A percentile compares a stretch with the other conserved stretches of the same genome.
These are phyloP conservation scores for Coemansia sp. DNA, from an alignment of 192 early-diverging fungal species.

Conservation along the genomic window DNA sequence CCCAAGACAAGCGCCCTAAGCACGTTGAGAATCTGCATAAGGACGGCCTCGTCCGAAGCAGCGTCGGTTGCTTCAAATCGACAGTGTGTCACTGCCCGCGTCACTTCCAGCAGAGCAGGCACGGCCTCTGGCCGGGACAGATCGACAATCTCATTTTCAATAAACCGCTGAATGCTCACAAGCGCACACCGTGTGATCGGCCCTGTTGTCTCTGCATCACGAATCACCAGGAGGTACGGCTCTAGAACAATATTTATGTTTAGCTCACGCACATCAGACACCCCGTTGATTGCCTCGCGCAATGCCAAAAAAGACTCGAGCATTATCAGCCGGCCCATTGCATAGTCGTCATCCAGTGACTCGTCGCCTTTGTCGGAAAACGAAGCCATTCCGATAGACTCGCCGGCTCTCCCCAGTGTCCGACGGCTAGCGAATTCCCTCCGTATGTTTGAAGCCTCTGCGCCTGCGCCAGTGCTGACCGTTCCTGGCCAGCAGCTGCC, in stretches of 20 bases:
- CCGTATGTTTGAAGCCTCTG: constrained; percentile 1
- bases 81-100: constrained; percentile 88
- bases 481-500: constrained; percentile 46
- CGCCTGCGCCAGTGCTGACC: background rate
- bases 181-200: constrained; percentile 93
- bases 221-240: constrained; percentile 92
- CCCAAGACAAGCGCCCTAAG: constrained; percentile 76
- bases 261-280: constrained; percentile 60
- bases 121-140: constrained; percentile 25
- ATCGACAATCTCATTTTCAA: constrained; percentile 76
- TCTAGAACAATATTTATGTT: constrained; percentile 75
- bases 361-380: constrained; percentile 42
- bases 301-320: constrained; percentile 47
- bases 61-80: constrained; percentile 95
- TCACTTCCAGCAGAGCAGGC: constrained; percentile 42
- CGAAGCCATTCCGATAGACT: constrained; percentile 44
- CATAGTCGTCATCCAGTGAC: constrained; percentile 25
- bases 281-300: constrained; percentile 46
- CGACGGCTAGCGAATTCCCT: constrained; percentile 39
- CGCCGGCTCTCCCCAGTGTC: constrained; percentile 47
- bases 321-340: constrained; percentile 31
- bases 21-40: constrained; percentile 85
- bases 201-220: constrained; percentile 90
- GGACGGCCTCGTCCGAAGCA: constrained; percentile 92
- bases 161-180: constrained; percentile 85